Base-by-base conservation (phyloP, 331 rosid genomes). In the Erythrophleum ivorense region DNA sequence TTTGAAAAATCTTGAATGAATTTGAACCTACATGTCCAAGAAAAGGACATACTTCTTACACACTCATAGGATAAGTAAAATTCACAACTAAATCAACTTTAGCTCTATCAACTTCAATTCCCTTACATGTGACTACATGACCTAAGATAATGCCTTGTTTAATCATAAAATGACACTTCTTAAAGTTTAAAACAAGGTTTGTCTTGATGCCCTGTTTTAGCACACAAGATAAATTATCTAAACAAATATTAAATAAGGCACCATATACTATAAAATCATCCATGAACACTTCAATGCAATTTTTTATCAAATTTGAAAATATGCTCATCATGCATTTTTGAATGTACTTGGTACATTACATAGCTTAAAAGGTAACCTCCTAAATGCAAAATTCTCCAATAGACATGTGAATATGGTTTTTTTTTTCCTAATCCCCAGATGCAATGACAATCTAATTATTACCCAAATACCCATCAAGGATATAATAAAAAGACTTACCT, bases 101-200 rank as follows among this genome's bases (percentile, higher is more conserved):
- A 24, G 29, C 29, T 24, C 29, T 24, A 24, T 24, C 29, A 24
- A 24, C 29, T 24, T 24, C 29, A 24, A 24, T 24, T 24, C 29
- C 29, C 29, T 24, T 24, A 24, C 29, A 24, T 24, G 29, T 24
- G 29, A 24, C 29, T 24, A 24, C 29, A 24, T 24, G 29, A 24
- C 29, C 29, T 24, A 24, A 24, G 29, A 24, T 1, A 24, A 24
- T 24, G 29, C 29, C 71, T 11, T 36, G 71, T 33, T 66, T 18
- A 36, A 66, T 31, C 48, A 66, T 66, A 66, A 66, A 38, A 66
- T 66, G 71, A 66, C 63, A 57, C 16, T 18, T 57, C 9, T 57
- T 21, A 16, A 9, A 54, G 13, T 54, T 54, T 8, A 54, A 54
- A n/a, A 54, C 60, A 53, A 53, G 59, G 52, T 53, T 53, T 53